Evolutionary conservation across 1,139 yeast genomes (phyloP), one percentile per base, ranked within the genome.

Genomic region (Scheffersomyces quercinus): DNA sequence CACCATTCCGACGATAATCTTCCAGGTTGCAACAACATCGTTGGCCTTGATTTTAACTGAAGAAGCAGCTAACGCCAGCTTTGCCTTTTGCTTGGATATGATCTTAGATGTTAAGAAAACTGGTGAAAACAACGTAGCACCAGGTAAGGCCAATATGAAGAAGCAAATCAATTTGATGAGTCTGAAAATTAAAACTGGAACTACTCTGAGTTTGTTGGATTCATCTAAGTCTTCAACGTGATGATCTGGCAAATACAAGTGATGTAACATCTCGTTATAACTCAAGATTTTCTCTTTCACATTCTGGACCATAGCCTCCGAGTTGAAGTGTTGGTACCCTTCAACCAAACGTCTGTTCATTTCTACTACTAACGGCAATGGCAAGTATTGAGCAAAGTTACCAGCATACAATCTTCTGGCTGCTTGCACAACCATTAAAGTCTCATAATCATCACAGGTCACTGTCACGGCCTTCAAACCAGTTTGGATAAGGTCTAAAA

Each of bases 1-100:
- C 6, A 93, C 96, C 81, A 93, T 78, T 31, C 93, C 83, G 37
- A 93, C 91, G 52, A 93, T 73, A 36, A 93, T 83, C 64, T 93
- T 93, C 99, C 99, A 74, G 3, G 77, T 70, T 9, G 76, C 74
- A 37, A 74, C 52, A 12, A 74, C 79, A 55, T 74, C 79, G 16
- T 62, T 68, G 13, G 78, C 79, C 49, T 70, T 68, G 44, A 74
- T 66, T 46, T 74, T 74, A 11, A 74, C 79, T 14, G 67, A 64
- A 9, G 75, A 69, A 5, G 65, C 67, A 3, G 70, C 75, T 43
- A 74, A 59, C 3, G 79, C 79, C 46, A 68, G 65, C 37, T 62
- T 59, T 28, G 76, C 77, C 52, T 73, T 74, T 33, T 53, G 49
- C 26, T 53, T 62, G 5, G 76, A 68, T 33, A 72, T 70, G 37